These are phyloP conservation scores for Chalciporus chontae DNA, from an alignment of 768 basidiomycete species.

Conservation along the genomic window DNA sequence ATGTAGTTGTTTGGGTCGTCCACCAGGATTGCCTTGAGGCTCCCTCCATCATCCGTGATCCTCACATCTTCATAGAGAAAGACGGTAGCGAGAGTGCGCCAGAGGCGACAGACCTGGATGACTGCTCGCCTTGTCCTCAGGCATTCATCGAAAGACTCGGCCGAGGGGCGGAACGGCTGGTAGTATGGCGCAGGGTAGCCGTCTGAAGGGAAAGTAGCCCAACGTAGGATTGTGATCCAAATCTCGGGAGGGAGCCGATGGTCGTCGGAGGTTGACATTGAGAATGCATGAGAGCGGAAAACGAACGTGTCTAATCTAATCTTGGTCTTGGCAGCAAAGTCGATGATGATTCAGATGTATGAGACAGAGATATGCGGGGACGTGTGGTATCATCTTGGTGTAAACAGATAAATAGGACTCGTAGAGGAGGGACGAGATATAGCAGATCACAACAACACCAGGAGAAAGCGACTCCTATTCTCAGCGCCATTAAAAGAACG, in stretches of 20 bases:
- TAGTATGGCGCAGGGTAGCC: conserved; percentile 34
- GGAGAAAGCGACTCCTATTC: conserved; percentile 14
- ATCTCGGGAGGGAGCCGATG: conserved; percentile 46
- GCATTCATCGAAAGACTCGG: conserved; percentile 27
- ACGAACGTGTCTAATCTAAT: too few relatives aligned
- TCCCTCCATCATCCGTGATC: conserved; percentile 32
- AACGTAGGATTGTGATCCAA: conserved; percentile 50
- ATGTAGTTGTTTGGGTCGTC: conserved; percentile 10
- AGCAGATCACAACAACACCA: conserved; percentile 28
- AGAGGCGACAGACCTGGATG: conserved; percentile 53
- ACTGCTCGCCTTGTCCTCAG: conserved; percentile 39
- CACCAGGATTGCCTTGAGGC: conserved; percentile 33
- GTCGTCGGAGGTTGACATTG: not conserved
- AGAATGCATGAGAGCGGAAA: too few relatives aligned
- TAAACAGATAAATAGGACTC: conserved; percentile 26
- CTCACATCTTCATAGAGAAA: conserved; percentile 55
- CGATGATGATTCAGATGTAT: not conserved
- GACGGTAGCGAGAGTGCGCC: conserved; percentile 45
- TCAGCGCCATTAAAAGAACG: conserved; percentile 29
- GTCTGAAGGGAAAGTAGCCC: conserved; percentile 33
- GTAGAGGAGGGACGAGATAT: conserved; percentile 27
- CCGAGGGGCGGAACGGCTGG: conserved; percentile 44
- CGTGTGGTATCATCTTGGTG: conserved; percentile 32
- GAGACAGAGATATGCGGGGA: conserved; percentile 10
- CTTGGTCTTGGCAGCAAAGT: not conserved